These are phyloP conservation scores for Sclerotinia nivalis DNA, from an alignment of 2,329 filamentous ascomycete species.

Conservation along the genomic window DNA sequence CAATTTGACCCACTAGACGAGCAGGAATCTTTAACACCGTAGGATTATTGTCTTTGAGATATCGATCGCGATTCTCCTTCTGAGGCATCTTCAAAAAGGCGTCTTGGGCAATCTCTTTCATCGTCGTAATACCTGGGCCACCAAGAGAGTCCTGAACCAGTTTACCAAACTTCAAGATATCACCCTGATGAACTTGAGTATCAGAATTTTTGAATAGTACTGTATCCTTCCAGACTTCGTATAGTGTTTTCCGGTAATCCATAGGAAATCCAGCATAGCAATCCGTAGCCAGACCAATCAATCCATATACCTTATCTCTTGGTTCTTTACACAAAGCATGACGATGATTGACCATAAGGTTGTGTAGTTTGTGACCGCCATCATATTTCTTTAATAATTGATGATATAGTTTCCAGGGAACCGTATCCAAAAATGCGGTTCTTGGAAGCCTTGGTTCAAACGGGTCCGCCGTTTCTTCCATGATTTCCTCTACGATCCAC, in stretches of 20 bases:
- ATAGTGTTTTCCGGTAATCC: constrained; percentile 37
- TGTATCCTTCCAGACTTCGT: constrained; percentile 39
- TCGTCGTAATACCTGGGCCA: constrained; percentile 5
- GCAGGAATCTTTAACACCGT: constrained; percentile 16
- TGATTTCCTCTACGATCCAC: neutral
- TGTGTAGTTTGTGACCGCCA: constrained; percentile 28
- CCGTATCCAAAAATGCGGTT: neutral
- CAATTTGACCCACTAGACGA: constrained; percentile 21
- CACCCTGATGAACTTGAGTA: neutral
- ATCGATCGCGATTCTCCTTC: neutral
- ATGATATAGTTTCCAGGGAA: constrained; percentile 31
- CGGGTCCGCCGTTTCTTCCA: neutral
- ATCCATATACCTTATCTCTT: constrained; percentile 41
- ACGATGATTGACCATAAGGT: constrained; percentile 34
- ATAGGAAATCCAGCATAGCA: constrained; percentile 34
- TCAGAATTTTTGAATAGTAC: constrained; percentile 35
- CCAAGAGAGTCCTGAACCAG: constrained; percentile 22
- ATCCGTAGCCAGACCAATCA: constrained; percentile 39
- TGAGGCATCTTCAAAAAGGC: neutral
- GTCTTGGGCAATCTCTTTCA: constrained; percentile 12
- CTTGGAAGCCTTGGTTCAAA: neutral
- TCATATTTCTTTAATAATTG: constrained; percentile 27
- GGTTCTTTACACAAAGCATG: constrained; percentile 37
- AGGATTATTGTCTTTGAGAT: neutral
- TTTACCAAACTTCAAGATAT: constrained; percentile 22